Evolutionary conservation across 2,329 filamentous ascomycete genomes (phyloP).

Genomic region (Biscogniauxia sp.): DNA sequence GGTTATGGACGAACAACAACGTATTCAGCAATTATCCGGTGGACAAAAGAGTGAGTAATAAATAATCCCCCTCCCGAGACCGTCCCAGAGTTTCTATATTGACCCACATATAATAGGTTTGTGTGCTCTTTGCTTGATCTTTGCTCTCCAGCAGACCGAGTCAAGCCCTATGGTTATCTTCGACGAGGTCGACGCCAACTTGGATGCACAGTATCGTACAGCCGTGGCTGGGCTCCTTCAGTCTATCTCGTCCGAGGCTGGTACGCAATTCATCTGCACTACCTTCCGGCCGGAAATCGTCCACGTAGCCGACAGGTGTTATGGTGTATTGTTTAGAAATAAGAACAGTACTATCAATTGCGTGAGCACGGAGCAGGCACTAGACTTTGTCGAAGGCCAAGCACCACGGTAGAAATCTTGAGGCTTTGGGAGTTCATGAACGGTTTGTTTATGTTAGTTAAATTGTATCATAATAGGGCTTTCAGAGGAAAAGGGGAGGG

Average conservation of each 20-base stretch:
- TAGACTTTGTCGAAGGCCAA: constrained; percentile 93
- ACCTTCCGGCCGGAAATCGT: constrained; percentile 98
- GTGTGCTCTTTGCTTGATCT: constrained; percentile 95
- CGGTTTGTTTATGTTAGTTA: not conserved
- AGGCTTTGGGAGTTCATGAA: not conserved
- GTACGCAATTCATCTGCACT: constrained; percentile 91
- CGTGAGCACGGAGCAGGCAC: constrained; percentile 79
- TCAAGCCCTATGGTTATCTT: constrained; percentile 99
- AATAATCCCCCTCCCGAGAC: constrained; percentile 6
- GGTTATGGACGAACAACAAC: constrained; percentile 90
- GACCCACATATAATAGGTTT: constrained; percentile 59
- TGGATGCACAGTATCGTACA: constrained; percentile 96
- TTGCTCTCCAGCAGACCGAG: constrained; percentile 97
- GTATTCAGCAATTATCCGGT: constrained; percentile 94
- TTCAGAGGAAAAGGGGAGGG: not conserved
- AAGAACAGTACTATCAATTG: constrained; percentile 95
- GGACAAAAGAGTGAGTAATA: constrained; percentile 84
- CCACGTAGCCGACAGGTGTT: constrained; percentile 93
- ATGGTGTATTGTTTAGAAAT: constrained; percentile 89
- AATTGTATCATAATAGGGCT: not conserved
- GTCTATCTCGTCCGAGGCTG: constrained; percentile 66
- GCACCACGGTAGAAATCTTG: constrained; percentile 32
- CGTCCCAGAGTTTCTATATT: constrained; percentile 6
- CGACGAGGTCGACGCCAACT: constrained; percentile 97
- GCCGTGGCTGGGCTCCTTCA: constrained; percentile 88